Percentiles rank a stretch among this genome's conserved stretches.
These are phyloP conservation scores for Potentilla sterilis DNA, from an alignment of 306 rosid species.

Conservation along the genomic window DNA sequence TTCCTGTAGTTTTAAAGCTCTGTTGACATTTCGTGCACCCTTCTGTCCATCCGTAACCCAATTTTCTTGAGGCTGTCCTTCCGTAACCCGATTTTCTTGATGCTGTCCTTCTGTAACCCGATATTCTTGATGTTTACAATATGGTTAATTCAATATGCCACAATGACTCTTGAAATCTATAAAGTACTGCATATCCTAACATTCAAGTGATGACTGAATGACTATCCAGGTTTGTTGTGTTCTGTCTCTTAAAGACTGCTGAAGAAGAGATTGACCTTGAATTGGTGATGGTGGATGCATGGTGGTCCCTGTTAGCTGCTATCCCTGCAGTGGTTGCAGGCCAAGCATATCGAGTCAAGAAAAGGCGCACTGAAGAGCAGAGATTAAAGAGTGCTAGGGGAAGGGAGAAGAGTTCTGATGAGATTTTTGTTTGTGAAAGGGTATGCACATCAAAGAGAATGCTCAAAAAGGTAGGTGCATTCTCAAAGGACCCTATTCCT, in stretches of 20 bases:
- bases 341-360: slow-evolving; percentile 69
- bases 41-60: not conserved
- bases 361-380: slow-evolving; percentile 63
- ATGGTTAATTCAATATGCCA: not conserved
- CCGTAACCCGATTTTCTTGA: not conserved
- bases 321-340: slow-evolving; percentile 83
- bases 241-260: not conserved
- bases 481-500: slow-evolving; percentile 93
- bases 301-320: slow-evolving; percentile 92
- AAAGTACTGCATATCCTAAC: not conserved
- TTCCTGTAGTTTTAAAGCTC: not conserved
- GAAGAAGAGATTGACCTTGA: slow-evolving; percentile 23
- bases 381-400: slow-evolving; percentile 66
- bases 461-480: slow-evolving; percentile 82
- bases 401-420: slow-evolving; percentile 87
- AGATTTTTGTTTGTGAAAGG: slow-evolving; percentile 87
- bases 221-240: not conserved
- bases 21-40: not conserved
- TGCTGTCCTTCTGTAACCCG: not conserved
- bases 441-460: slow-evolving; percentile 93
- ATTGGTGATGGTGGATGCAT: slow-evolving; percentile 71
- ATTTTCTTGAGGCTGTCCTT: not conserved
- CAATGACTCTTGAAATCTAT: not conserved
- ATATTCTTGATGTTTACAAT: not conserved
- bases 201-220: not conserved